Conservation (phyloP, 1,284 basidiomycete genomes). For the Pyrrhoderma noxium region DNA sequence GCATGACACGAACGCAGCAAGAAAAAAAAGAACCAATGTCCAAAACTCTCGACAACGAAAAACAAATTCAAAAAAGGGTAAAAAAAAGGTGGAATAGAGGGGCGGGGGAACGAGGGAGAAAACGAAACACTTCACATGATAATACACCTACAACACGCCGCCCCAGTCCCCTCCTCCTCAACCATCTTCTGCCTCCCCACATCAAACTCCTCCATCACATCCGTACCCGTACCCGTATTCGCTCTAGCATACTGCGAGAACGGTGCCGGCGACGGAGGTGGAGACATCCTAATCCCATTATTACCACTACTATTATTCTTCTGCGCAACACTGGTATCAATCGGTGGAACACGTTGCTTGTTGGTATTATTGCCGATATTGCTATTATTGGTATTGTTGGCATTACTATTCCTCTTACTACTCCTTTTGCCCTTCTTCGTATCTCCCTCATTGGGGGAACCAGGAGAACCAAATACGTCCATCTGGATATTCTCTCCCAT, state of each 20-base stretch:
- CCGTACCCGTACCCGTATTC: background rate
- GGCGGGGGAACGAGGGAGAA: no score
- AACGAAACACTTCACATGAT: constrained; percentile 18
- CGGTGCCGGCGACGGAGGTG: constrained; percentile 46
- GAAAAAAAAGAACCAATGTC: no score
- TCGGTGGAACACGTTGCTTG: constrained; percentile 17
- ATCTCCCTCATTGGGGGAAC: constrained; percentile 32
- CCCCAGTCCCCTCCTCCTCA: constrained; percentile 8
- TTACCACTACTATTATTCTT: constrained; percentile 8
- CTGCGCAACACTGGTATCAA: constrained; percentile 8
- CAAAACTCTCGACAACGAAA: no score
- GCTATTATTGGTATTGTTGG: constrained; percentile 19
- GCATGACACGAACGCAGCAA: no score
- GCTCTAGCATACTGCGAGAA: constrained; percentile 45
- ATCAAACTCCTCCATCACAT: background rate
- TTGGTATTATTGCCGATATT: no score
- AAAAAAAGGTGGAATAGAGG: no score
- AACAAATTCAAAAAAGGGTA: no score
- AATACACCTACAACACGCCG: constrained; percentile 16
- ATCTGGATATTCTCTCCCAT: constrained; percentile 45
- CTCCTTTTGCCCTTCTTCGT: constrained; percentile 22
- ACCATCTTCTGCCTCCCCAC: no score
- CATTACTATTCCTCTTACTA: constrained; percentile 20
- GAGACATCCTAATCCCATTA: constrained; percentile 23
- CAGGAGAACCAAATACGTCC: constrained; percentile 27